Conservation (phyloP, 306 rosid species). For the Alnus glutinosa region DNA sequence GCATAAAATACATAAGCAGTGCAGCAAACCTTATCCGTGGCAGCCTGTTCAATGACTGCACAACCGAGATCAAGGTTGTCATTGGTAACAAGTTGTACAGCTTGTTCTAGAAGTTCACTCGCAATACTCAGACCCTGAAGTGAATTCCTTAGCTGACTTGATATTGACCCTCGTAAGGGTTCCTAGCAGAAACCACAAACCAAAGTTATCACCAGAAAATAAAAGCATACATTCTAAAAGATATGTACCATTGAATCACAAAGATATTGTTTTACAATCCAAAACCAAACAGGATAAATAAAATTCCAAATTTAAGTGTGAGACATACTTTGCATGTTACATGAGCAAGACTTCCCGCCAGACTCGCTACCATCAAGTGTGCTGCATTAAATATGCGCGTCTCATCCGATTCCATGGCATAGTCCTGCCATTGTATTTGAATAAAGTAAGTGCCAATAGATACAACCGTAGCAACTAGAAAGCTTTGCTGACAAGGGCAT, state of each 20-base stretch:
- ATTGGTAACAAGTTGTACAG: slow-evolving; percentile 92
- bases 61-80: slow-evolving; percentile 99
- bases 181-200: slow-evolving; percentile 56
- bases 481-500: background rate
- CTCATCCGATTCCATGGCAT: slow-evolving; percentile 98
- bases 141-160: slow-evolving; percentile 74
- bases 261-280: background rate
- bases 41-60: slow-evolving; percentile 95
- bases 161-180: slow-evolving; percentile 82
- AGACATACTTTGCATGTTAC: slow-evolving; percentile 90
- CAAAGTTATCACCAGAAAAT: slow-evolving; percentile 7
- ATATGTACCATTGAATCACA: background rate
- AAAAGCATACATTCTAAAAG: slow-evolving; percentile 10
- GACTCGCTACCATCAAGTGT: slow-evolving; percentile 98
- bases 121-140: slow-evolving; percentile 71
- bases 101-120: slow-evolving; percentile 77
- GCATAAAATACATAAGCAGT: slow-evolving; percentile 15
- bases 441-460: slow-evolving; percentile 13
- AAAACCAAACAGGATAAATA: slow-evolving; percentile 12
- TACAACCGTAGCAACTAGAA: slow-evolving; percentile 11
- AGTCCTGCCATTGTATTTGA: slow-evolving; percentile 59
- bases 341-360: slow-evolving; percentile 97
- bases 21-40: slow-evolving; percentile 84
- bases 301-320: slow-evolving; percentile 15
- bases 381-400: slow-evolving; percentile 90